Conservation (phyloP, 768 basidiomycete genomes). For the Fomitopsis serialis region DNA sequence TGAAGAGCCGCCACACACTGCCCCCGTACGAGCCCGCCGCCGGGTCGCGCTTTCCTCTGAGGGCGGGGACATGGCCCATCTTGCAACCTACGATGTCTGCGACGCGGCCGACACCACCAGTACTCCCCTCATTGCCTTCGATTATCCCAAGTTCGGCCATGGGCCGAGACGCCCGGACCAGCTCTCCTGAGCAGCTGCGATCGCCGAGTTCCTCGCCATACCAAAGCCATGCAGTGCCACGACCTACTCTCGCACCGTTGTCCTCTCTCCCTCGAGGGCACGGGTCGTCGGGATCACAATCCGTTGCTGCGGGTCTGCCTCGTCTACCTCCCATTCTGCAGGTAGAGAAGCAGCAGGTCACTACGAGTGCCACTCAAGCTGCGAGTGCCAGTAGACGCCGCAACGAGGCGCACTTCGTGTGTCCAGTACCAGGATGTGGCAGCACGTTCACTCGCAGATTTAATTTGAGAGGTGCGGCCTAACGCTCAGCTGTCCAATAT, state of each 20-base stretch:
- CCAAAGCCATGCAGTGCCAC: slow-evolving; percentile 5
- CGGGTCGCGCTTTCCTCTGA: background rate
- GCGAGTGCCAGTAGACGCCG: slow-evolving; percentile 86
- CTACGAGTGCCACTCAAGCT: slow-evolving; percentile 88
- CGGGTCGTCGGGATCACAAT: slow-evolving; percentile 1
- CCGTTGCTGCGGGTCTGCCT: slow-evolving; percentile 26
- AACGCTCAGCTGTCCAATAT: background rate
- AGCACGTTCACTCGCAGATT: slow-evolving; percentile 70
- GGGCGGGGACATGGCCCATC: background rate
- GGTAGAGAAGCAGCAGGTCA: slow-evolving; percentile 93
- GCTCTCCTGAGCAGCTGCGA: background rate
- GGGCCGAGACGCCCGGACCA: background rate
- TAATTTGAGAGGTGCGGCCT: slow-evolving; percentile 66
- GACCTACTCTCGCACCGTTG: slow-evolving; percentile 7
- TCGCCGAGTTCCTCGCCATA: slow-evolving; percentile 9
- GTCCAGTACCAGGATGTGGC: slow-evolving; percentile 33
- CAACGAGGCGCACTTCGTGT: slow-evolving; percentile 85
- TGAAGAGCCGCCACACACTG: background rate
- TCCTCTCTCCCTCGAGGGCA: background rate
- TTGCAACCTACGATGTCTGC: background rate
- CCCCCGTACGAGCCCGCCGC: background rate
- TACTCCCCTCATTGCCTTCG: background rate
- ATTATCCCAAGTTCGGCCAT: background rate
- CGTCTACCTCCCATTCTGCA: slow-evolving; percentile 80
- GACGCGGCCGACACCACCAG: background rate